phyloP scores from a whole-genome alignment of 768 basidiomycete species.

The Auricularia auricula-judae region DNA sequence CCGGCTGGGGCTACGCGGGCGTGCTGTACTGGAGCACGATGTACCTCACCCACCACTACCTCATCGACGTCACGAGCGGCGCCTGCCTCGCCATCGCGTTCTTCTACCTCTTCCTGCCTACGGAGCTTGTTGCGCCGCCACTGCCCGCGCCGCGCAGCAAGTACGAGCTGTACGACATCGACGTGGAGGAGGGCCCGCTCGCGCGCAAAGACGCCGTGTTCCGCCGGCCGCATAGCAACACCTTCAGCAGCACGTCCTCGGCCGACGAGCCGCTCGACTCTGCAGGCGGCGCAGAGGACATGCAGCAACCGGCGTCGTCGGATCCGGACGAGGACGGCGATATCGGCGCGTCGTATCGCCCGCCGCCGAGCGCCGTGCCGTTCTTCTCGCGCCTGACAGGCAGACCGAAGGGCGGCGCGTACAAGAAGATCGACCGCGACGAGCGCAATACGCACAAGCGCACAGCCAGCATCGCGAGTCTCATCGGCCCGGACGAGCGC shows the following conservation, averaged over 20 bases:
- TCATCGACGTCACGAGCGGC: conserved; percentile 94
- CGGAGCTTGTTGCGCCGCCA: conserved; percentile 51
- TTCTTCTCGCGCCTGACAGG: conserved; percentile 15
- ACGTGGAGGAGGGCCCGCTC: conserved; percentile 31
- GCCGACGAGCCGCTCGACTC: conserved; percentile 4
- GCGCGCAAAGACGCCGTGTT: conserved; percentile 14
- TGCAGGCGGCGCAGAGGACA: conserved; percentile 13
- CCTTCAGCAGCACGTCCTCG: conserved; percentile 2
- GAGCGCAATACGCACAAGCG: conserved; percentile 43
- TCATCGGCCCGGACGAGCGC: conserved; percentile 67
- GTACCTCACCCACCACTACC: conserved; percentile 97
- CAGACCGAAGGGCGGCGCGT: conserved; percentile 13
- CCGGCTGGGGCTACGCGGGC: conserved; percentile 74
- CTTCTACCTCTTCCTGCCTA: conserved; percentile 85
- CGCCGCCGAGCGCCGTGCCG: conserved; percentile 24
- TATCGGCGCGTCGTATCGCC: conserved; percentile 26
- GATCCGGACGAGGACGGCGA: conserved; percentile 38
- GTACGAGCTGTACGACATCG: conserved; percentile 70
- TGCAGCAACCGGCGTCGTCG: conserved; percentile 38
- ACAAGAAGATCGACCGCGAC: conserved; percentile 28
- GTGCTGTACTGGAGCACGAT: conserved; percentile 96
- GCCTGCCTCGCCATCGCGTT: conserved; percentile 78
- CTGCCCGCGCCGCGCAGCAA: conserved; percentile 43
- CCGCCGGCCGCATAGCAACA: not conserved
- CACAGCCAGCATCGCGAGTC: conserved; percentile 74